phyloP scores from a whole-genome alignment of 2,329 filamentous ascomycete species.

The Colletotrichum eremochloae region DNA sequence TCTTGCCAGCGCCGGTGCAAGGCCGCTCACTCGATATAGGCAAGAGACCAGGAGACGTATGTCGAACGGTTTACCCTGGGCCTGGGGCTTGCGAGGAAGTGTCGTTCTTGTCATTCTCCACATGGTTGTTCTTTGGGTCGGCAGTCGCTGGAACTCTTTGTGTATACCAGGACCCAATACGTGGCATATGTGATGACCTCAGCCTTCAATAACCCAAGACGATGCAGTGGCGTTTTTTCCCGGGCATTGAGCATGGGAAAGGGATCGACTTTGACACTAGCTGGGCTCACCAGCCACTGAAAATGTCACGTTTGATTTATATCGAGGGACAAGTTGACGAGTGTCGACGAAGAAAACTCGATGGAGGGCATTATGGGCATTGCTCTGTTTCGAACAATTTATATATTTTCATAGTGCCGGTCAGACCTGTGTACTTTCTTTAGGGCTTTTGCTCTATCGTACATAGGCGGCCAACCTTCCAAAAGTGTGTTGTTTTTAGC shows the following conservation, averaged over 20 bases:
- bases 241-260: background rate
- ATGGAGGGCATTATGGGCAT: background rate
- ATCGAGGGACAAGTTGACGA: background rate
- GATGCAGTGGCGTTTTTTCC: background rate
- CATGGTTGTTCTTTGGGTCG: slow-evolving; percentile 52
- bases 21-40: slow-evolving; percentile 1
- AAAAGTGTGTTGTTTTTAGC: no score
- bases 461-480: background rate
- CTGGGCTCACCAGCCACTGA: background rate
- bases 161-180: slow-evolving; percentile 46
- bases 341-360: background rate
- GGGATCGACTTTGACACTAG: background rate
- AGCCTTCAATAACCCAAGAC: background rate
- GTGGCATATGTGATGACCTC: slow-evolving; percentile 19
- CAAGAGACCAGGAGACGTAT: slow-evolving; percentile 12
- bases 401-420: background rate
- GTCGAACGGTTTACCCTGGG: slow-evolving; percentile 36
- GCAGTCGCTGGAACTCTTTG: slow-evolving; percentile 50
- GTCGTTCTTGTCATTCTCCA: slow-evolving; percentile 52
- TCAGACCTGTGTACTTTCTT: background rate
- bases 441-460: background rate
- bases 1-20: slow-evolving; percentile 47
- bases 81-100: slow-evolving; percentile 50
- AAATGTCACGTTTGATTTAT: background rate
- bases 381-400: background rate